Evolutionary conservation across 306 rosid genomes (phyloP), one percentile per base, ranked within the genome.

Genomic region (Benincasa hispida): DNA sequence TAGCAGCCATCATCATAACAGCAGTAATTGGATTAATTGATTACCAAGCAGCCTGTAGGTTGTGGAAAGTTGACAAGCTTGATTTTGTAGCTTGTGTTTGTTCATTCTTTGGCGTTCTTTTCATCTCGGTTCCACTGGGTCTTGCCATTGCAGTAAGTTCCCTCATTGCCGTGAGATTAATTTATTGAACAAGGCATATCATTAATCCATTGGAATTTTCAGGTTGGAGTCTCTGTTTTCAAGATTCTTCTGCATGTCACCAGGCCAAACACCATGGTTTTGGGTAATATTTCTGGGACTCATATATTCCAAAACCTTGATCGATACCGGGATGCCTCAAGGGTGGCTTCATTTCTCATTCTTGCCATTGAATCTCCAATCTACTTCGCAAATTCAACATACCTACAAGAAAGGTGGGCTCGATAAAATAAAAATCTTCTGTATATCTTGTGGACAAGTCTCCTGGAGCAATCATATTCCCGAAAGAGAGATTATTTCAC

Each of bases 31-130:
- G 99, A 0, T 80, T 95, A 51, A 85, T 95, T 8, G 98, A 95
- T 74, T 92, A 87, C 53, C 90, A 85, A 83, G 90, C 93, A 34
- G 93, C 93, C 9, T 81, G 74, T 53, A 80, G 82, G 58, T 53
- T 95, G 72, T 95, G 97, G 97, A 92, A 95, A 78, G 98, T 92
- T 53, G 99, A 95, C 89, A 95, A 95, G 77, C 96, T 95, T 19
- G 99, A 95, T 83, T 95, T 87, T 82, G 10, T 92, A 82, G 92
- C 99, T 27, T 95, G 99, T 32, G 22, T 95, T 61, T 86, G 93
- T 79, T 92, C 99, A 78, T 95, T 95, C 77, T 85, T 95, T 0
- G 99, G 99, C 19, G 98, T 95, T 82, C 91, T 92, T 14, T 90
- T 95, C 86, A 89, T 95, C 65, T 95, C 99, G 9, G 99, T 95